Percentiles rank a stretch among this genome's conserved stretches.
Evolutionary conservation across 345 rosid species (phyloP).

Genomic region (Bruguiera gymnorhiza): DNA sequence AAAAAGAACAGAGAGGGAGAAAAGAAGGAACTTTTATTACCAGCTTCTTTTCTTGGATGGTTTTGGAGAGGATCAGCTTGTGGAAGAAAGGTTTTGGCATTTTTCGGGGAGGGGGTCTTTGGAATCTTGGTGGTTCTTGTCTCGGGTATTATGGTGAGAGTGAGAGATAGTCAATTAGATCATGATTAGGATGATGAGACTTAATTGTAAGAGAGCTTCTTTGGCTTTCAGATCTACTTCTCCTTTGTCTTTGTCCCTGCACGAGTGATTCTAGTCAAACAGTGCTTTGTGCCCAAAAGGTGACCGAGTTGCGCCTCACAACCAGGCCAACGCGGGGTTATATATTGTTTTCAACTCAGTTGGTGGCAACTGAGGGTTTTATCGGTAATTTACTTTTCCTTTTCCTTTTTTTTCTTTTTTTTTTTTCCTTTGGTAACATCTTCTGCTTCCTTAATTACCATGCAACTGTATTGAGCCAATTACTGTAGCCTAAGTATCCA

Average conservation of each 20-base stretch:
- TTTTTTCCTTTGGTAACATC: neutral
- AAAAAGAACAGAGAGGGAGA: neutral
- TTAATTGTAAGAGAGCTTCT: slow-evolving; percentile 20
- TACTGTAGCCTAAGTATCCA: no score
- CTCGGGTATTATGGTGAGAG: neutral
- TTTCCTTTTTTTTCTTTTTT: neutral
- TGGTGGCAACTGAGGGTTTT: neutral
- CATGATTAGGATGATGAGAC: slow-evolving; percentile 38
- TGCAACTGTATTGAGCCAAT: no score
- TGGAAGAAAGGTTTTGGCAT: slow-evolving; percentile 84
- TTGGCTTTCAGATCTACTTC: slow-evolving; percentile 43
- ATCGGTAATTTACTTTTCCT: neutral
- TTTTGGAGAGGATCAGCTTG: slow-evolving; percentile 61
- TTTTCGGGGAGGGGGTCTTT: slow-evolving; percentile 9
- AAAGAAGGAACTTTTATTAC: slow-evolving; percentile 29
- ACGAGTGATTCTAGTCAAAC: slow-evolving; percentile 30
- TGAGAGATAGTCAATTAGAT: slow-evolving; percentile 35
- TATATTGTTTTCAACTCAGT: neutral
- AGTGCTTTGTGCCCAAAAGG: slow-evolving; percentile 26
- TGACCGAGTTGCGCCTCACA: slow-evolving; percentile 24
- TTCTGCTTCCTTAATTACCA: no score
- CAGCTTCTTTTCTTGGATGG: slow-evolving; percentile 65
- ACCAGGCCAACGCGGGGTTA: slow-evolving; percentile 6
- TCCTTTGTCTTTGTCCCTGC: slow-evolving; percentile 12
- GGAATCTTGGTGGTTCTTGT: neutral